Conservation (phyloP, 139 green algal genomes). For the Chlamydomonas sp. region DNA sequence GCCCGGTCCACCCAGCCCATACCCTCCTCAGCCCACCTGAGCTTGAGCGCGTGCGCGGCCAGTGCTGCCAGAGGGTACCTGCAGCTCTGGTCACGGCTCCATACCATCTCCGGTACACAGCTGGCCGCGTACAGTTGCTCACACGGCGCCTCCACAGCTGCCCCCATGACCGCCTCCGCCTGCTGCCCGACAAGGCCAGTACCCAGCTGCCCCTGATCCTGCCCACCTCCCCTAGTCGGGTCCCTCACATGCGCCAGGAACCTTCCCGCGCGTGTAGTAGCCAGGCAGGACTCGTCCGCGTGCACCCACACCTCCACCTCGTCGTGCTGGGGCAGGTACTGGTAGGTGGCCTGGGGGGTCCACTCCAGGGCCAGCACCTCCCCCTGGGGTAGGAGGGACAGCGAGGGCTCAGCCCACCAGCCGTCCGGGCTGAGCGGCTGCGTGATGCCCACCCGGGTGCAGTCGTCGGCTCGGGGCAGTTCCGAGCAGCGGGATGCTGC, state of each 20-base stretch:
- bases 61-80: constrained; percentile 43
- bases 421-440: constrained; percentile 19
- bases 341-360: constrained; percentile 57
- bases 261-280: constrained; percentile 25
- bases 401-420: constrained; percentile 66
- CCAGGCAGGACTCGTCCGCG: constrained; percentile 63
- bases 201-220: neutral
- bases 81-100: constrained; percentile 17
- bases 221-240: neutral
- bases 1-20: neutral
- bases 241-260: constrained; percentile 49
- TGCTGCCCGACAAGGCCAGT: too few relatives aligned
- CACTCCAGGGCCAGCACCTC: constrained; percentile 63
- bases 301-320: constrained; percentile 72
- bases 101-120: constrained; percentile 46
- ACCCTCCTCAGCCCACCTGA: constrained; percentile 39
- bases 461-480: neutral
- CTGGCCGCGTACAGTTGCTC: constrained; percentile 54
- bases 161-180: neutral
- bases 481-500: neutral
- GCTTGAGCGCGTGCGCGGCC: constrained; percentile 52
- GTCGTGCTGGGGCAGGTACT: constrained; percentile 36
- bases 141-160: neutral
- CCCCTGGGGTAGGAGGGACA: constrained; percentile 57
- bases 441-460: neutral